Evolutionary conservation across 768 basidiomycete genomes (phyloP).

Genomic region (Podaxis mareebaensis): DNA sequence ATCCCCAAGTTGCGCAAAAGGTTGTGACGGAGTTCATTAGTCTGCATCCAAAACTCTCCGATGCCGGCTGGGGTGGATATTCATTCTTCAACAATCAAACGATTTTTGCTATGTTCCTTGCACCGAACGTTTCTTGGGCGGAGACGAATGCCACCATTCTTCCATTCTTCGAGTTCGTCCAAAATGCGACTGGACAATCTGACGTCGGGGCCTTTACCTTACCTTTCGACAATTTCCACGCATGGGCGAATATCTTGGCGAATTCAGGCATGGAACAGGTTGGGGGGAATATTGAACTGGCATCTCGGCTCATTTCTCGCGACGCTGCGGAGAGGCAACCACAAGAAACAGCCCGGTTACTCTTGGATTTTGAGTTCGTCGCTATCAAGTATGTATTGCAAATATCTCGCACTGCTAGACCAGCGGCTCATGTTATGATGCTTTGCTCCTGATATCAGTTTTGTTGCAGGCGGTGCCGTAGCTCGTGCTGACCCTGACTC

Average conservation of each 20-base stretch:
- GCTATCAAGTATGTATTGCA: constrained; percentile 24
- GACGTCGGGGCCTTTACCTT: not conserved
- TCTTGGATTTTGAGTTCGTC: constrained; percentile 24
- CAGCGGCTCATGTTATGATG: constrained; percentile 21
- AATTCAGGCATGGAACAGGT: constrained; percentile 17
- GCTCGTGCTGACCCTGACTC: constrained; percentile 35
- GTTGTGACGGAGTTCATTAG: constrained; percentile 37
- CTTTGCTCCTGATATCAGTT: constrained; percentile 17
- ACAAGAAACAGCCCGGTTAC: constrained; percentile 25
- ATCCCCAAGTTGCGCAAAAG: constrained; percentile 25
- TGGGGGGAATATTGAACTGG: constrained; percentile 28
- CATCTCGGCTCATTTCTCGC: constrained; percentile 34
- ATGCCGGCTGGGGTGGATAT: constrained; percentile 46
- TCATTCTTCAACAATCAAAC: constrained; percentile 20
- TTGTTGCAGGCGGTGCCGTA: not conserved
- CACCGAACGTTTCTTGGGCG: constrained; percentile 35
- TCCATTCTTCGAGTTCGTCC: constrained; percentile 30
- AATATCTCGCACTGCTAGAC: not conserved
- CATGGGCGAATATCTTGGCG: constrained; percentile 20
- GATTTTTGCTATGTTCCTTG: constrained; percentile 25
- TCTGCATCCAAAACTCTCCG: constrained; percentile 35
- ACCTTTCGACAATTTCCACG: constrained; percentile 4
- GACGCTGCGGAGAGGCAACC: constrained; percentile 26
- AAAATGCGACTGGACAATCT: not conserved
- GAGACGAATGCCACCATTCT: constrained; percentile 35